phyloP scores from a whole-genome alignment of 2,329 filamentous ascomycete species.

The Lanzia echinophila region DNA sequence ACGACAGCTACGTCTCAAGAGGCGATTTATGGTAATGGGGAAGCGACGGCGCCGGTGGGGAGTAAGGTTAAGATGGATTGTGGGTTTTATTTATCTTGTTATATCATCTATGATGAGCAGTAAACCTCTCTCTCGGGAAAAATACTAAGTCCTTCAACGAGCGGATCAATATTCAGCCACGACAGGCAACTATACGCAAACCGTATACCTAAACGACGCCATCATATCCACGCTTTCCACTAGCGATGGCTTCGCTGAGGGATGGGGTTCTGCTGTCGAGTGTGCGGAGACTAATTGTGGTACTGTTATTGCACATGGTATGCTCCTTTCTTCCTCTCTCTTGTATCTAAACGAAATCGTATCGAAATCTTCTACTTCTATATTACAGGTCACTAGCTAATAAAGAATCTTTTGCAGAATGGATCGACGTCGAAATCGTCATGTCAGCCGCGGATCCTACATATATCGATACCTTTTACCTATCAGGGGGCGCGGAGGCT shows the following conservation, averaged over 20 bases:
- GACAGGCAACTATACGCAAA: conserved; percentile 37
- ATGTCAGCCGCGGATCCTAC: conserved; percentile 6
- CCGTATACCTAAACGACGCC: conserved; percentile 33
- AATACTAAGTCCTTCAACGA: no score
- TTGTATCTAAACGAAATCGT: neutral
- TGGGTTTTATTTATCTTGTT: no score
- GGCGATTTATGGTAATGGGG: no score
- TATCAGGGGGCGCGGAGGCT: neutral
- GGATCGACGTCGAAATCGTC: conserved; percentile 8
- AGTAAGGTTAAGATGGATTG: no score
- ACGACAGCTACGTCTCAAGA: no score
- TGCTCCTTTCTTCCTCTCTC: neutral
- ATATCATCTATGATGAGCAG: no score
- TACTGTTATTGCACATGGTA: conserved; percentile 9
- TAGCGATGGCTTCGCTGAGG: conserved; percentile 36
- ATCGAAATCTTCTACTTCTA: neutral
- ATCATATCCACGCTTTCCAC: conserved; percentile 40
- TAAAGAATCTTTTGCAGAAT: neutral
- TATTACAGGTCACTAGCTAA: neutral
- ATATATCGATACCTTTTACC: conserved; percentile 5
- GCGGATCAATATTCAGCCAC: conserved; percentile 34
- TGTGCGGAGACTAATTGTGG: conserved; percentile 10
- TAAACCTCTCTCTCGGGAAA: no score
- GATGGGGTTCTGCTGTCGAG: conserved; percentile 37
- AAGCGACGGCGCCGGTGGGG: no score